A percentile compares a stretch with the other conserved stretches of the same genome.
phyloP scores from a whole-genome alignment of 352 stramenopile genomes.

The Phytophthora tubulina region DNA sequence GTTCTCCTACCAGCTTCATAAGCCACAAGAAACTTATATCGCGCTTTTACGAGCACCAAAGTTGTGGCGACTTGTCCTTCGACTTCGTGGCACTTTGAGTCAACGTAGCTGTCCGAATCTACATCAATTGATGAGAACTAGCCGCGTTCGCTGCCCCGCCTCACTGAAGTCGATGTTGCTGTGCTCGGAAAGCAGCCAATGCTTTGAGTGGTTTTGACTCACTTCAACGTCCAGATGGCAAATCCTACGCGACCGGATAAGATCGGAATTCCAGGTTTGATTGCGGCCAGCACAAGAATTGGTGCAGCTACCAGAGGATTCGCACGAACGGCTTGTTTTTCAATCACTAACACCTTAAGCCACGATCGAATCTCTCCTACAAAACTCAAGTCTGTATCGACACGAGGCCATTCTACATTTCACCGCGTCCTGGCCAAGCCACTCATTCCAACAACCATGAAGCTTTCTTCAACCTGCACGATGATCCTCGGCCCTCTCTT shows the following conservation, averaged over 20 bases:
- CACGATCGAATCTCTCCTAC: background rate
- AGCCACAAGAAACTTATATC: background rate
- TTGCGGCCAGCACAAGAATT: constrained; percentile 3
- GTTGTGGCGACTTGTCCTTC: background rate
- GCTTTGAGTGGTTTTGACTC: background rate
- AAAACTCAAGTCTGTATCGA: background rate
- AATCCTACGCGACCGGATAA: background rate
- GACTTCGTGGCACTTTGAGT: constrained; percentile 2
- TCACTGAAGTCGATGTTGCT: background rate
- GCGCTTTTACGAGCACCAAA: constrained; percentile 19
- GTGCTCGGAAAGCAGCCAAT: constrained; percentile 18
- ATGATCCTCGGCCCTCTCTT: constrained; percentile 10
- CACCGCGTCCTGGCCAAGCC: background rate
- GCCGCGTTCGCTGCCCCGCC: background rate
- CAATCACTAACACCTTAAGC: background rate
- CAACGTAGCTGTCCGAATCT: background rate
- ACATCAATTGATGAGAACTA: background rate
- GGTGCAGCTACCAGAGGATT: background rate
- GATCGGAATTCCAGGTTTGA: background rate
- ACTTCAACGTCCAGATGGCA: constrained; percentile 18
- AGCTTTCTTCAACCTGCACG: constrained; percentile 13
- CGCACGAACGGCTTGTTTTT: background rate
- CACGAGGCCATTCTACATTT: background rate
- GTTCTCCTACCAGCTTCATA: constrained; percentile 1
- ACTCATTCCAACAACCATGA: constrained; percentile 18